These are phyloP conservation scores for Prosopis cineraria DNA, from an alignment of 306 rosid species.

Conservation along the genomic window DNA sequence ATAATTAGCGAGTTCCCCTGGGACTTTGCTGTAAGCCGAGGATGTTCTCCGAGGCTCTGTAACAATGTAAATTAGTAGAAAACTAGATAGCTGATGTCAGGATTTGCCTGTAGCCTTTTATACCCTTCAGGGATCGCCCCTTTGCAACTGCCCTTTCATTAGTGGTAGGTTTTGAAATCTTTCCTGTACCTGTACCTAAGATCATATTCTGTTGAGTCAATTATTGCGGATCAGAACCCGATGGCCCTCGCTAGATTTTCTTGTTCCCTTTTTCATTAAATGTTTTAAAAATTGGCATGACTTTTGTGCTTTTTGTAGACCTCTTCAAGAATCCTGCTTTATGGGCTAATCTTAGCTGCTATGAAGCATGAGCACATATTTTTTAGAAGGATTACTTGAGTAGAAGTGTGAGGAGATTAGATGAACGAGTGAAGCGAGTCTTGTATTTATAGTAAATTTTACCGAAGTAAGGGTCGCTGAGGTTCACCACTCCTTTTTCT, in stretches of 20 bases:
- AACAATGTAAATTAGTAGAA: slow-evolving; percentile 65
- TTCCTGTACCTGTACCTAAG: slow-evolving; percentile 2
- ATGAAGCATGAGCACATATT: background rate
- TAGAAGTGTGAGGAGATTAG: background rate
- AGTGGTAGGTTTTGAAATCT: slow-evolving; percentile 32
- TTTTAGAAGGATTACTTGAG: background rate
- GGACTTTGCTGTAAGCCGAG: slow-evolving; percentile 39
- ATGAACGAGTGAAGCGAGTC: background rate
- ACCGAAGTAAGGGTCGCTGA: background rate
- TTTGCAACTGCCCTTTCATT: background rate
- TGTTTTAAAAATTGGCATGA: background rate
- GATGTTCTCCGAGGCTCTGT: slow-evolving; percentile 42
- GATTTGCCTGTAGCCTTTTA: slow-evolving; percentile 6
- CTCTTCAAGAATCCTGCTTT: slow-evolving; percentile 6
- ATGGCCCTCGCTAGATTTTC: background rate
- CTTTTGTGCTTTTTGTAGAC: background rate
- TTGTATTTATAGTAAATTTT: background rate
- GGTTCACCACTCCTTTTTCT: background rate
- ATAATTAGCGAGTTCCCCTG: slow-evolving; percentile 18
- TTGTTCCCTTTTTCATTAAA: background rate
- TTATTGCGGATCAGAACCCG: background rate
- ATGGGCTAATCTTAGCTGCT: background rate
- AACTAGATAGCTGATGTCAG: slow-evolving; percentile 25
- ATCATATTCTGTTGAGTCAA: background rate
- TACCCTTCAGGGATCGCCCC: background rate